Evolutionary conservation across 2,329 filamentous ascomycete genomes (phyloP).

Genomic region (Akanthomyces uredinophilus): DNA sequence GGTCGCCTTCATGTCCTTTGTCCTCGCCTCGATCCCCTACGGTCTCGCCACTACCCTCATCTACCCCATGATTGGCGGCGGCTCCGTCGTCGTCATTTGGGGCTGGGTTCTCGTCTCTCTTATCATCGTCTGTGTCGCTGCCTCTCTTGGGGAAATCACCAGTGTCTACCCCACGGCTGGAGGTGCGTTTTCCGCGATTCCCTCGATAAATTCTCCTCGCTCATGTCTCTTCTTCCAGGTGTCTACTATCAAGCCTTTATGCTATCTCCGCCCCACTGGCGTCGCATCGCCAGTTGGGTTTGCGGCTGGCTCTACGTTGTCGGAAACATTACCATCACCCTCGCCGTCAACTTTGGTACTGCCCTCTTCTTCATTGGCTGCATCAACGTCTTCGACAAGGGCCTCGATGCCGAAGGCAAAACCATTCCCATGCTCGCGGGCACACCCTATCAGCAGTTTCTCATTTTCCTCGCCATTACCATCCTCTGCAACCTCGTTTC

Average conservation of each 20-base stretch:
- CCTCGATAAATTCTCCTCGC: not conserved
- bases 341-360: conserved; percentile 79
- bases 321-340: conserved; percentile 75
- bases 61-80: conserved; percentile 62
- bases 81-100: conserved; percentile 67
- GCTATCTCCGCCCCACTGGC: conserved; percentile 57
- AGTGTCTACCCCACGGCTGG: conserved; percentile 72
- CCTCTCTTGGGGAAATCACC: conserved; percentile 68
- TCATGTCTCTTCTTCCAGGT: conserved; percentile 24
- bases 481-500: conserved; percentile 61
- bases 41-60: conserved; percentile 65
- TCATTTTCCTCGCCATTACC: conserved; percentile 67
- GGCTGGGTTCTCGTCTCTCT: conserved; percentile 64
- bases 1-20: conserved; percentile 72
- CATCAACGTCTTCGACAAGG: conserved; percentile 49
- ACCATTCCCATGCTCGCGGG: conserved; percentile 41
- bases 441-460: conserved; percentile 60
- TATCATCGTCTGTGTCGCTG: conserved; percentile 66
- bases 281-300: conserved; percentile 62
- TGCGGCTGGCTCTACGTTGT: conserved; percentile 73
- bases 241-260: conserved; percentile 78
- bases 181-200: conserved; percentile 33
- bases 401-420: conserved; percentile 36
- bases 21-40: conserved; percentile 69
- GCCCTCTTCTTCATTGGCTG: conserved; percentile 57